Conservation (phyloP, 805 yeast genomes). For the Jamesozyma spencerorum region DNA sequence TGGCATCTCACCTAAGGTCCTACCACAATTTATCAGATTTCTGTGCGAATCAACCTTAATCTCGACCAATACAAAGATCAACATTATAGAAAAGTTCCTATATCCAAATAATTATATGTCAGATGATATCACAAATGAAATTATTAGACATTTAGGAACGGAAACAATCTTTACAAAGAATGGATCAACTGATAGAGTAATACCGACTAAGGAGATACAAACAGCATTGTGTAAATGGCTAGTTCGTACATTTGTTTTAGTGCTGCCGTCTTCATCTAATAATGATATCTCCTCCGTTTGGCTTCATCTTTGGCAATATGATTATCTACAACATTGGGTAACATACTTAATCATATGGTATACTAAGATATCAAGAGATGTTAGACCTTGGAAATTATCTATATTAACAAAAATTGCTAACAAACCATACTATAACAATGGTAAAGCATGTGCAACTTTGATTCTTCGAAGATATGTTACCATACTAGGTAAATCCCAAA, state of each 20-base stretch:
- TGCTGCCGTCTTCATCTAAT: conserved; percentile 14
- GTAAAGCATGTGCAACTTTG: conserved; percentile 14
- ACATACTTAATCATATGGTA: conserved; percentile 30
- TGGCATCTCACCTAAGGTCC: conserved; percentile 16
- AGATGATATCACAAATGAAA: conserved; percentile 15
- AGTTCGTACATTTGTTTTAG: conserved; percentile 23
- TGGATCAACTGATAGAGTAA: conserved; percentile 10
- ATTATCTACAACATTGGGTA: conserved; percentile 29
- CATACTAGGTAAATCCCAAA: conserved; percentile 10
- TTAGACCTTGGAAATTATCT: conserved; percentile 25
- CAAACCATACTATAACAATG: conserved; percentile 18
- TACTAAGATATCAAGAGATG: conserved; percentile 21
- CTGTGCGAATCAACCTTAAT: conserved; percentile 14
- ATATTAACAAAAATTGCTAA: conserved; percentile 16
- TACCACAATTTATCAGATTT: conserved; percentile 12
- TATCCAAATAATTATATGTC: conserved; percentile 26
- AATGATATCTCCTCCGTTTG: conserved; percentile 21
- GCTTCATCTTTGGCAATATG: conserved; percentile 31
- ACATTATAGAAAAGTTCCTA: conserved; percentile 22
- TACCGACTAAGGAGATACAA: conserved; percentile 21
- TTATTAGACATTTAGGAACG: conserved; percentile 28
- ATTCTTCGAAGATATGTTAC: conserved; percentile 16
- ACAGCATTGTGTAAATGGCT: conserved; percentile 29
- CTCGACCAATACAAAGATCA: conserved; percentile 13
- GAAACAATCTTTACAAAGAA: conserved; percentile 11